Base-by-base conservation (phyloP, 257 asterid genomes). In the Solanum pimpinellifolium region DNA sequence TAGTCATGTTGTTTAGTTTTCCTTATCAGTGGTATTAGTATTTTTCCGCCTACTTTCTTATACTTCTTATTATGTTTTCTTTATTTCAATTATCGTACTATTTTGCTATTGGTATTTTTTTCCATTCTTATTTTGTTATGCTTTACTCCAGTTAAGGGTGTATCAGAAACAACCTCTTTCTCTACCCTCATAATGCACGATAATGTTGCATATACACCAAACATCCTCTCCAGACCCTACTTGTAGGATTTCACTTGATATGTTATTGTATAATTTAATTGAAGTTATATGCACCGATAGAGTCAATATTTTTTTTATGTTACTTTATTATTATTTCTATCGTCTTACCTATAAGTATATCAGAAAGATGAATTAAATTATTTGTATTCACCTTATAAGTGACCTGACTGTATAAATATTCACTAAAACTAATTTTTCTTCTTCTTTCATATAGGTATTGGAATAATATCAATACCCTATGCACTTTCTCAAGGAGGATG, bases 401-500 rank as follows among this genome's bases (percentile, higher is more conserved):
- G 52, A 12, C 2, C 16, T 46, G 16, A 4, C 16, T 12, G 16
- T 46, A 46, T 46, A 46, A 12, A 46, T 46, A 47, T 52, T 47
- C 9, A 31, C 1, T 2, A 9, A 1, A 3, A 5, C 7, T 18
- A 3, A 4, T 5, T 7, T 33, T 27, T 33, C 47, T 59, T 0
- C 3, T 13, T 4, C 44, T 42, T 4, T 85, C 23, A 8, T 86
- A 35, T 77, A 90, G 92, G 97, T 20, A 88, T 92, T n/a, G 95
- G 95, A 76, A 86, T 94, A 25, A 15, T 94, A 85, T 92, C 94
- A 11, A 66, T 93, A 7, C 93, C 97, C 5, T 94, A 88, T 27
- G 95, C 97, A 18, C 90, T 94, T 3, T 88, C 95, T 3, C 18
- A 89, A 42, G 94, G 91, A 16, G 97, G 97, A 0, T 94, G 95